A percentile compares a stretch with the other conserved stretches of the same genome.
Conservation (phyloP, 176 grass and related monocot species). For the Metroxylon sagu region DNA sequence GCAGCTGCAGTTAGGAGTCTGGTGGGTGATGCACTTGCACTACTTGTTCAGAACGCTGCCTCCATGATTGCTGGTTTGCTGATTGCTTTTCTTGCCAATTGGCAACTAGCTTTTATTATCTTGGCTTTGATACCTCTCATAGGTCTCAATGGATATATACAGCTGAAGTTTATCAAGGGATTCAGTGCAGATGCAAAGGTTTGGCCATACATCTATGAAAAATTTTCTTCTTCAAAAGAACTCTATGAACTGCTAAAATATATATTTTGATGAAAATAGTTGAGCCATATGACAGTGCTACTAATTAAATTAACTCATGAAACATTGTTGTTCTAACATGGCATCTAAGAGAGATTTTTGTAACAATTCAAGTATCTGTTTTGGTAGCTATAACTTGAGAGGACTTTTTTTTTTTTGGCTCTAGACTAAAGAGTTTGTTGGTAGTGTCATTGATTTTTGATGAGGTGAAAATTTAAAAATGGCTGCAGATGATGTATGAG, state of each 20-base stretch:
- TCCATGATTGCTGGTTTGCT: constrained; percentile 65
- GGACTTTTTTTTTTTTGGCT: neutral
- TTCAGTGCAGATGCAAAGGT: constrained; percentile 94
- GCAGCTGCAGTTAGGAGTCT: constrained; percentile 73
- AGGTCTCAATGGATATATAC: constrained; percentile 79
- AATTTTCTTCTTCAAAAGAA: too few relatives aligned
- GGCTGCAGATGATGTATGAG: constrained; percentile 77
- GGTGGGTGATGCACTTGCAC: constrained; percentile 69
- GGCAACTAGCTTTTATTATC: constrained; percentile 73
- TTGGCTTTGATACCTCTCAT: constrained; percentile 83
- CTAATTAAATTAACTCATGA: too few relatives aligned
- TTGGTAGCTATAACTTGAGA: constrained; percentile 11
- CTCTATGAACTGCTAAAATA: too few relatives aligned
- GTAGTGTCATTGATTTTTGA: neutral
- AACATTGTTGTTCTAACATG: neutral
- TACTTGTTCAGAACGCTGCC: constrained; percentile 74
- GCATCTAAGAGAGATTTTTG: neutral
- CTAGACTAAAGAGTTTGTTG: neutral
- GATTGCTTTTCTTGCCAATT: constrained; percentile 77
- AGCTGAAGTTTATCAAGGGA: constrained; percentile 80
- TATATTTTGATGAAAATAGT: too few relatives aligned
- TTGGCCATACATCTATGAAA: neutral
- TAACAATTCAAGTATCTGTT: neutral
- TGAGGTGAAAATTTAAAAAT: neutral
- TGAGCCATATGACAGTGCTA: too few relatives aligned